phyloP scores from a whole-genome alignment of 2,329 filamentous ascomycete genomes.

The Colletotrichum incanum region DNA sequence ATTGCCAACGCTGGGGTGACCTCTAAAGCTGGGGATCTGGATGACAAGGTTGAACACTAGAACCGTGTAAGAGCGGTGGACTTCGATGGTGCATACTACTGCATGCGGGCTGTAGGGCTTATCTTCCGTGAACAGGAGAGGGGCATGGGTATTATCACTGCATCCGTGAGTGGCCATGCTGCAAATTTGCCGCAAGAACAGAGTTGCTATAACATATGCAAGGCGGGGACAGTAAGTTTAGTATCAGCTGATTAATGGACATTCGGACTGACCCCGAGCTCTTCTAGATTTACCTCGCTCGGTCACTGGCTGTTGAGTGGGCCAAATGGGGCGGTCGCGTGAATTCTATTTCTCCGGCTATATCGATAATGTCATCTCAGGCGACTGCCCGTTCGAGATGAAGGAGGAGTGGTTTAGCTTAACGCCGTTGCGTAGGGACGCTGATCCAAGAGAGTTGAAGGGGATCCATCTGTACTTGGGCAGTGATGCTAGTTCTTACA shows the following conservation, averaged over 20 bases:
- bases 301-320: constrained; percentile 52
- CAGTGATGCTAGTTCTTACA: constrained; percentile 52
- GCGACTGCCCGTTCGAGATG: constrained; percentile 52
- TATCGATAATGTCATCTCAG: constrained; percentile 55
- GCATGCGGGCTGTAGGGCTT: constrained; percentile 51
- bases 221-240: constrained; percentile 73
- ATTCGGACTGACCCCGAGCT: constrained; percentile 5
- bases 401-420: constrained; percentile 54
- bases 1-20: constrained; percentile 55
- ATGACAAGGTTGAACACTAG: constrained; percentile 51
- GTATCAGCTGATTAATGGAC: neutral
- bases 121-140: constrained; percentile 53
- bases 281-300: constrained; percentile 50
- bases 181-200: constrained; percentile 76
- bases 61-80: constrained; percentile 50
- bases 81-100: constrained; percentile 54
- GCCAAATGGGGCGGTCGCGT: constrained; percentile 46
- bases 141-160: constrained; percentile 55
- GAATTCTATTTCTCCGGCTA: constrained; percentile 54
- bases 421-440: constrained; percentile 50
- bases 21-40: constrained; percentile 51
- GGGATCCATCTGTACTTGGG: constrained; percentile 52
- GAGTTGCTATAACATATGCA: constrained; percentile 86
- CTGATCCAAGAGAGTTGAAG: constrained; percentile 51
- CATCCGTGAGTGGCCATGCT: constrained; percentile 54